Conservation (phyloP, 2,329 filamentous ascomycete species). For the Dactylellina drechsleri region DNA sequence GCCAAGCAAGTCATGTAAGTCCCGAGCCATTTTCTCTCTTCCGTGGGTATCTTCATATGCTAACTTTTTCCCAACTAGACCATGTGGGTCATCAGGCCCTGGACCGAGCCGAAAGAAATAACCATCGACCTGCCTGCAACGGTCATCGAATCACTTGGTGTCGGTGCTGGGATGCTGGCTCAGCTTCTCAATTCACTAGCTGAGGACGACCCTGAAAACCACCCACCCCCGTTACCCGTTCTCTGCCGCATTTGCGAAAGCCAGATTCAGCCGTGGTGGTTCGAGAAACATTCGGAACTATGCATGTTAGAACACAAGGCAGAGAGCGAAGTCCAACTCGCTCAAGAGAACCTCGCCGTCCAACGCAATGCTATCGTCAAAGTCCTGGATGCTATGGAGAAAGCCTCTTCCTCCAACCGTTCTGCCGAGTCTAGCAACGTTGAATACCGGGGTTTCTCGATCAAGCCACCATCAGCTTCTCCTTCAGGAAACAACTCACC, state of each 20-base stretch:
- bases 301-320: slow-evolving; percentile 95
- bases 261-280: slow-evolving; percentile 98
- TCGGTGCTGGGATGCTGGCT: slow-evolving; percentile 92
- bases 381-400: slow-evolving; percentile 90
- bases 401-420: slow-evolving; percentile 72
- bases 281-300: slow-evolving; percentile 97
- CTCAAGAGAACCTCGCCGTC: slow-evolving; percentile 89
- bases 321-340: slow-evolving; percentile 97
- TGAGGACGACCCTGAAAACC: slow-evolving; percentile 80
- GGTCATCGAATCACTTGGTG: slow-evolving; percentile 91
- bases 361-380: slow-evolving; percentile 95
- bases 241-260: slow-evolving; percentile 97
- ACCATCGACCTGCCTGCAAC: slow-evolving; percentile 91
- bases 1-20: slow-evolving; percentile 88
- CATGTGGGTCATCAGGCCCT: slow-evolving; percentile 99
- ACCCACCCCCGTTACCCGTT: slow-evolving; percentile 82
- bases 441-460: slow-evolving; percentile 68
- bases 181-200: slow-evolving; percentile 91
- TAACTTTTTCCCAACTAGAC: slow-evolving; percentile 69
- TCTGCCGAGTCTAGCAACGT: slow-evolving; percentile 59
- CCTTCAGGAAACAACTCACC: slow-evolving; percentile 70
- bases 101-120: slow-evolving; percentile 86
- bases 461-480: slow-evolving; percentile 76
- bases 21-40: slow-evolving; percentile 12
- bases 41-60: slow-evolving; percentile 1